Evolutionary conservation across 192 early-diverging fungal genomes (phyloP), one percentile per base, ranked within the genome.

Genomic region (Backusella mclennaniae): DNA sequence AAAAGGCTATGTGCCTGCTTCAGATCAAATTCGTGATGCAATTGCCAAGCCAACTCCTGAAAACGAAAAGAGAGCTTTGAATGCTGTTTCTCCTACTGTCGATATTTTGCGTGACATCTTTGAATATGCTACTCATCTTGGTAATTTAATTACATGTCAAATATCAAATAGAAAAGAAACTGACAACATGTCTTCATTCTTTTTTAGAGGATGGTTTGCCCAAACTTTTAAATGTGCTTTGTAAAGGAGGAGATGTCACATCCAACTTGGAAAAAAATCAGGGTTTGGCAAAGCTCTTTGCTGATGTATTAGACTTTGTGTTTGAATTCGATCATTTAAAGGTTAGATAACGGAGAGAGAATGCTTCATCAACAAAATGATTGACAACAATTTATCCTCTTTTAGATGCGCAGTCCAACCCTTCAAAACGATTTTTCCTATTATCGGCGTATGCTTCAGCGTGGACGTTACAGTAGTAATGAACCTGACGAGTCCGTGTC

Each of bases 391-490:
- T 49, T 49, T 26, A 8, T 26, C 6, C 29, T 63, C 23, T 52
- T n/a, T 52, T n/a, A 77, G 78, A 83, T 83, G 82, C 75, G 78
- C 19, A 79, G 77, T 63, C 75, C 82, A 23, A 75, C 75, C 12
- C 73, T 98, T 74, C 97, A 99, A 84, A 99, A 99, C 84, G 97
- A 99, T 76, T 96, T 99, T 81, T 96, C 96, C 41, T 99, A 96
- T 80, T 99, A 99, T 77, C 93, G 96, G 41, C 89, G 97, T 72
- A 94, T 95, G 67, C 84, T 96, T 29, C 89, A 90, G 38, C 92
- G 95, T 56, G 95, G 94, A 77, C 75, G 79, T 23, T 77, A 83
- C 67, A 77, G 76, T 42, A 35, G 49, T n/a, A 71, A n/a, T 9
- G 23, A 0, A 7, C 19, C 35, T 69, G n/a, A n/a, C 21, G 35